Evolutionary conservation across 805 yeast species (phyloP).

Genomic region (Teunomyces pallodes): DNA sequence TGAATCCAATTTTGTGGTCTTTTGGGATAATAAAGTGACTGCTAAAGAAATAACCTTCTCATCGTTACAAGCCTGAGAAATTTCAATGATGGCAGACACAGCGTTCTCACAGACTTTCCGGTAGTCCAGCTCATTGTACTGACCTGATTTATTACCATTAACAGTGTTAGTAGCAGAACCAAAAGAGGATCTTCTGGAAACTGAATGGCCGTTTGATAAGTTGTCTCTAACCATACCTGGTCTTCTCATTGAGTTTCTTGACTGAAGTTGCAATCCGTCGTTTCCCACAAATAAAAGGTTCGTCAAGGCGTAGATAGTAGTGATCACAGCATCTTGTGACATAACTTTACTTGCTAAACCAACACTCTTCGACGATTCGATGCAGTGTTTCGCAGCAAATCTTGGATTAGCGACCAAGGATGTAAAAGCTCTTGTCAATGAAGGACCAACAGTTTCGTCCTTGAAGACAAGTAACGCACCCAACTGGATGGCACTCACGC

Average conservation of each 20-base stretch:
- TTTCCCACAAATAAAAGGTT: constrained; percentile 64
- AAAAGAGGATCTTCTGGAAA: constrained; percentile 11
- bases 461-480: constrained; percentile 53
- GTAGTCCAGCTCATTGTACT: constrained; percentile 32
- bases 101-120: constrained; percentile 58
- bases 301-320: constrained; percentile 79
- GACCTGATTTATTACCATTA: constrained; percentile 6
- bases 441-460: constrained; percentile 36
- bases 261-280: constrained; percentile 31
- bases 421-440: constrained; percentile 45
- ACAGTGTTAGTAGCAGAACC: not conserved
- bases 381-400: constrained; percentile 46
- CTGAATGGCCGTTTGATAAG: constrained; percentile 8
- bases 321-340: constrained; percentile 78
- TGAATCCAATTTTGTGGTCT: constrained; percentile 48
- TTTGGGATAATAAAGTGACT: constrained; percentile 79
- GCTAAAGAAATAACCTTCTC: constrained; percentile 73
- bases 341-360: constrained; percentile 65
- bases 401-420: constrained; percentile 55
- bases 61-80: constrained; percentile 66
- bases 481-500: constrained; percentile 50
- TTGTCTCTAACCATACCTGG: constrained; percentile 6
- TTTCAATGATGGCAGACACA: constrained; percentile 62
- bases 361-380: constrained; percentile 53
- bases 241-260: constrained; percentile 24